Percentiles rank a stretch among this genome's conserved stretches.
Evolutionary conservation across 2,329 filamentous ascomycete genomes (phyloP).

Genomic region (Colletotrichum spinosum): DNA sequence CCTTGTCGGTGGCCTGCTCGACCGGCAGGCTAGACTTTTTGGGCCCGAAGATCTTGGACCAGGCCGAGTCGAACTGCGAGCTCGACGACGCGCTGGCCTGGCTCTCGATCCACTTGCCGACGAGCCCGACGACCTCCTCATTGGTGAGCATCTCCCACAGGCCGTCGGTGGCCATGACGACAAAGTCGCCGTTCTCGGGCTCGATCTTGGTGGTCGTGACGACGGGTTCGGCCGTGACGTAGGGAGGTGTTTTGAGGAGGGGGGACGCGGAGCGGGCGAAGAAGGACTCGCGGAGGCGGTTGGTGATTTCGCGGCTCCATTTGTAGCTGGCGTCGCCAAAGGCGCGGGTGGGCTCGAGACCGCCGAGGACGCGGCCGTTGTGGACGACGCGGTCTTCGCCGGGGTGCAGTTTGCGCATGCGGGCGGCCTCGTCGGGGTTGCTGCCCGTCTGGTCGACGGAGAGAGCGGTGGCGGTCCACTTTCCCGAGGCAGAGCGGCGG

Average conservation of each 20-base stretch:
- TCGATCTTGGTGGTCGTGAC: slow-evolving; percentile 93
- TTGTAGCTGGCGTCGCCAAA: slow-evolving; percentile 99
- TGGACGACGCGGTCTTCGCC: slow-evolving; percentile 88
- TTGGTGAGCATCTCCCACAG: slow-evolving; percentile 99
- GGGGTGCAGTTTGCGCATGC: slow-evolving; percentile 87
- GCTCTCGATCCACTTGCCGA: slow-evolving; percentile 95
- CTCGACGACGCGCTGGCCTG: slow-evolving; percentile 65
- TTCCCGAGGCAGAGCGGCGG: slow-evolving; percentile 79
- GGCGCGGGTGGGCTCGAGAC: slow-evolving; percentile 90
- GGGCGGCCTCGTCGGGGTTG: slow-evolving; percentile 84
- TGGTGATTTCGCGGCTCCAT: slow-evolving; percentile 88
- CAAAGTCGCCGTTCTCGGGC: slow-evolving; percentile 90
- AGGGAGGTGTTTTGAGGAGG: slow-evolving; percentile 89
- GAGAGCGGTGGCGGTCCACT: slow-evolving; percentile 91
- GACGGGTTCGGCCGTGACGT: slow-evolving; percentile 95
- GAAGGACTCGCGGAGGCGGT: slow-evolving; percentile 85
- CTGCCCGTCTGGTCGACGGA: slow-evolving; percentile 95
- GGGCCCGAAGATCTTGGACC: slow-evolving; percentile 73
- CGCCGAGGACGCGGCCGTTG: slow-evolving; percentile 91
- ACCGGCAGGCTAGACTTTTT: slow-evolving; percentile 74
- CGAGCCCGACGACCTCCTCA: slow-evolving; percentile 95
- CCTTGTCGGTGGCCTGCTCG: slow-evolving; percentile 67
- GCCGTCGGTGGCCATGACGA: slow-evolving; percentile 96
- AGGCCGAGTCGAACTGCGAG: slow-evolving; percentile 77
- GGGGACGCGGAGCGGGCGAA: slow-evolving; percentile 85